Evolutionary conservation across 768 basidiomycete species (phyloP).

Genomic region (Lactifluus echinatus): DNA sequence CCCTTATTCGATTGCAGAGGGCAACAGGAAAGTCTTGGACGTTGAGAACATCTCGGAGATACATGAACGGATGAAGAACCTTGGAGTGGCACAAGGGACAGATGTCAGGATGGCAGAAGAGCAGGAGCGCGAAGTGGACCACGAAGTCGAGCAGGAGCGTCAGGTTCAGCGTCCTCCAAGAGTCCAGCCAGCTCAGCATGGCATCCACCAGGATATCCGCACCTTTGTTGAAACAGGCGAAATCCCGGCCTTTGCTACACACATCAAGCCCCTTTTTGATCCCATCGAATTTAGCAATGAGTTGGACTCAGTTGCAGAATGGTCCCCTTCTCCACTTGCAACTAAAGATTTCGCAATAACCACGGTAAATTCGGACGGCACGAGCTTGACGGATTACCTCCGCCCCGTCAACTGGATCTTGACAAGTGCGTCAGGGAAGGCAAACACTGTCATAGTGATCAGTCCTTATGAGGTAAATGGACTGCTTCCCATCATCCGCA

Average conservation of each 20-base stretch:
- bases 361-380: not conserved
- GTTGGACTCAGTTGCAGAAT: not conserved
- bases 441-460: not conserved
- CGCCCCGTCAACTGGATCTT: not conserved
- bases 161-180: slow-evolving; percentile 4
- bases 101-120: slow-evolving; percentile 13
- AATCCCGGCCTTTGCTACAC: not conserved
- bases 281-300: too few species aligned
- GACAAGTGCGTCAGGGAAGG: not conserved
- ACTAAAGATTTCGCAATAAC: not conserved
- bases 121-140: slow-evolving; percentile 16
- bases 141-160: slow-evolving; percentile 11
- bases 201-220: not conserved
- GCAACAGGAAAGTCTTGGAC: not conserved
- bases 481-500: not conserved
- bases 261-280: not conserved
- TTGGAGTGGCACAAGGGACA: not conserved
- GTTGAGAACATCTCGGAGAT: not conserved
- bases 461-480: not conserved
- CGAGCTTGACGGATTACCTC: not conserved
- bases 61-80: slow-evolving; percentile 1
- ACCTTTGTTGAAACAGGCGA: slow-evolving; percentile 5
- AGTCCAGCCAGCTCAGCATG: not conserved
- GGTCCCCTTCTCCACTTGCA: not conserved
- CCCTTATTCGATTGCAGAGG: not conserved